These are phyloP conservation scores for Penicillium macrosclerotiorum DNA, from an alignment of 495 filamentous ascomycete genomes.

Conservation along the genomic window DNA sequence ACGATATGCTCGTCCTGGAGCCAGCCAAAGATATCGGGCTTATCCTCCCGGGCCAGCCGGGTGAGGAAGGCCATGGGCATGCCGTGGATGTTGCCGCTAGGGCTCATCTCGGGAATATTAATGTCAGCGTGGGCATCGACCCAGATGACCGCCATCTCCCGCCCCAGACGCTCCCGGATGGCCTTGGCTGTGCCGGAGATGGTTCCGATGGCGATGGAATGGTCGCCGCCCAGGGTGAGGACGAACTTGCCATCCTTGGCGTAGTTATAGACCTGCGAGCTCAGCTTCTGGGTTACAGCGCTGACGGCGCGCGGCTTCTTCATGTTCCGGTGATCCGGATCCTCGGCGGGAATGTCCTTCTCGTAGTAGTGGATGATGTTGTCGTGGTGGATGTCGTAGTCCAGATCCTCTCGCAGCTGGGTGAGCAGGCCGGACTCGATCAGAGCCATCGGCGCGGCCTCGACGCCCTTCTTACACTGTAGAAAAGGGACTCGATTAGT, in stretches of 20 bases:
- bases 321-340: constrained; percentile 81
- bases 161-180: constrained; percentile 72
- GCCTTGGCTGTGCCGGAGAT: constrained; percentile 83
- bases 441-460: constrained; percentile 87
- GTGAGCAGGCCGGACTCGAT: constrained; percentile 85
- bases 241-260: constrained; percentile 83
- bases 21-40: constrained; percentile 83
- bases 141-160: constrained; percentile 94
- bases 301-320: constrained; percentile 88
- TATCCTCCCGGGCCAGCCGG: constrained; percentile 71
- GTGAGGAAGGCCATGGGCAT: constrained; percentile 97
- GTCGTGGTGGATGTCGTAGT: constrained; percentile 85
- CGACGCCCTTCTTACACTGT: constrained; percentile 87
- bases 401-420: constrained; percentile 79
- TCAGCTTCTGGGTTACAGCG: constrained; percentile 77
- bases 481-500: background rate
- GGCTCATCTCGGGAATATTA: constrained; percentile 89
- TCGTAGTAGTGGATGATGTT: constrained; percentile 79
- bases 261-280: constrained; percentile 82
- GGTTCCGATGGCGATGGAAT: constrained; percentile 93
- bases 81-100: constrained; percentile 92
- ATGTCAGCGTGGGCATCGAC: constrained; percentile 98
- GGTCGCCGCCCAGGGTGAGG: constrained; percentile 92
- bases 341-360: constrained; percentile 63
- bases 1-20: constrained; percentile 61